phyloP scores from a whole-genome alignment of 805 yeast genomes.

The Clavispora phyllophila region DNA sequence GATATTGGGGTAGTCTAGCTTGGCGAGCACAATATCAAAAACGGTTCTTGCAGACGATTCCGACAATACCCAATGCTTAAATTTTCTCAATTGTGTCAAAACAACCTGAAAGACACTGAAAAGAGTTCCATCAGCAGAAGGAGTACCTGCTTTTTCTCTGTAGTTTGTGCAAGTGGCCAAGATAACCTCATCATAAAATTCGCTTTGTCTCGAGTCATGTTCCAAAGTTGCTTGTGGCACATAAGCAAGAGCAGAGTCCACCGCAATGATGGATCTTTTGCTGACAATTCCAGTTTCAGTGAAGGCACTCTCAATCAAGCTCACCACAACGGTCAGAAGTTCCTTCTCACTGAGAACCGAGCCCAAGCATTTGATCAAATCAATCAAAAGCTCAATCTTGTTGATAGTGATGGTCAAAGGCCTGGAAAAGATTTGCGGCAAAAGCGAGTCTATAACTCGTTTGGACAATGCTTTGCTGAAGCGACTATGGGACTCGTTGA shows the following conservation, averaged over 20 bases:
- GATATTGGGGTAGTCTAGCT: constrained; percentile 3
- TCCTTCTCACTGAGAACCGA: constrained; percentile 34
- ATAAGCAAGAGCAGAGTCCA: constrained; percentile 25
- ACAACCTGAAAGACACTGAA: constrained; percentile 10
- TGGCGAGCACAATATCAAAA: constrained; percentile 2
- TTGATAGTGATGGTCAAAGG: constrained; percentile 42
- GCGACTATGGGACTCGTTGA: constrained; percentile 26
- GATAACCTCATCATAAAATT: constrained; percentile 8
- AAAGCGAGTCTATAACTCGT: constrained; percentile 29
- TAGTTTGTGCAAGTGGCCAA: background rate
- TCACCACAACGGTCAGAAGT: constrained; percentile 20
- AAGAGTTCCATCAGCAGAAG: background rate
- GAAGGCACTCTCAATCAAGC: constrained; percentile 34
- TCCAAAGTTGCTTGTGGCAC: constrained; percentile 6
- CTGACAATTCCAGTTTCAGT: constrained; percentile 40
- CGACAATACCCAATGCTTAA: constrained; percentile 1
- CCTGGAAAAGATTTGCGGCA: constrained; percentile 32
- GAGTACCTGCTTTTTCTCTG: too few relatives aligned
- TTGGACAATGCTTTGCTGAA: constrained; percentile 21
- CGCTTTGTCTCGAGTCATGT: background rate
- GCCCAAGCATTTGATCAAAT: constrained; percentile 49
- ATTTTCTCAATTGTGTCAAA: constrained; percentile 4
- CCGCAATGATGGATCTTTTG: constrained; percentile 45
- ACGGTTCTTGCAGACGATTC: constrained; percentile 2
- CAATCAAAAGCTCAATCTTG: constrained; percentile 55